Evolutionary conservation across 106 monocot species (phyloP), one percentile per base, ranked within the genome.

Genomic region (Dendrobium officinale): DNA sequence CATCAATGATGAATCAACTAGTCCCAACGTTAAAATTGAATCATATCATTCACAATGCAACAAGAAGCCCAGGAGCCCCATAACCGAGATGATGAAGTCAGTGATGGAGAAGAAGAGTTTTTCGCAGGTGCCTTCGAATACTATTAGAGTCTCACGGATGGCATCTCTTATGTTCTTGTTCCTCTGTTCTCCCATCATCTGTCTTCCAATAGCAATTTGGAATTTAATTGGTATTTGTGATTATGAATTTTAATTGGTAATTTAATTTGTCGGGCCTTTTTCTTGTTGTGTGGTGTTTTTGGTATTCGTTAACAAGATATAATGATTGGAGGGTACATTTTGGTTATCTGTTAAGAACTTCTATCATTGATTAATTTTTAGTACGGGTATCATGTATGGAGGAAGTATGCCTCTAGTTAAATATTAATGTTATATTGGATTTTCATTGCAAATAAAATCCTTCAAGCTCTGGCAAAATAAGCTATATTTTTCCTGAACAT

Each of bases 101-200:
- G 79, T 66, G 54, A 85, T 89, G 56, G 91, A 92, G 87, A 92
- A 89, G 81, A 89, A 85, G 81, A 78, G 89, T 78, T 79, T 92
- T 47, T 86, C 89, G 33, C 83, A 87, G 72, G 70, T 68, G 27
- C 67, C 83, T 0, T 85, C 87, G 48, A 74, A 78, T 44, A 80
- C 77, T 7, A 68, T 80, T 61, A 83, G 79, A 83, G 87, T 86
- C 75, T 58, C 73, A 5, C 77, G 37, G 91, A 87, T 10, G 26
- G 79, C 40, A 29, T 73, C 4, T 70, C 31, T 22, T 37, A 70
- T 33, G 70, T 33, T 70, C 15, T 3, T 33, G 49, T 49, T 49
- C 0, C 13, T 37, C 70, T 37, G 4, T 37, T 9, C 26, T 27
- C 44, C 44, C 13, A 37, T 70, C 70, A 4, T 29, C 70, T 11